Base-by-base conservation (phyloP, 176 grass and related monocot genomes). In the Bromus sterilis region DNA sequence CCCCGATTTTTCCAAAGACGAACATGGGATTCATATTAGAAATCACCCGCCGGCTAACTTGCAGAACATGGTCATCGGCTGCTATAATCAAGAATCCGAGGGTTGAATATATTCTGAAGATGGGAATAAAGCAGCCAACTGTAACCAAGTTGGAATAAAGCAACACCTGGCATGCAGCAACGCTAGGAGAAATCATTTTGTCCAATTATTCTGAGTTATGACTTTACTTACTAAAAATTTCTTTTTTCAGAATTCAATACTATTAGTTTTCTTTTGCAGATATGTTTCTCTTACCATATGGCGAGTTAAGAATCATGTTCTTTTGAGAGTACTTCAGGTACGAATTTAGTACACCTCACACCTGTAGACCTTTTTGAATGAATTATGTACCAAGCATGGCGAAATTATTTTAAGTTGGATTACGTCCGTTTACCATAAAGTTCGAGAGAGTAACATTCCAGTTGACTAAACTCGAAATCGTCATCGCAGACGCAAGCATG, bases 401-500 rank as follows among this genome's bases (percentile, higher is more conserved):
- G 9, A n/a, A 24, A 9, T 16, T 35, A 35, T 4, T 21, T 24
- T 11, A 11, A 65, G 7, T 9, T 66, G 3, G 63, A 34, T 66
- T 10, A 66, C 9, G 66, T n/a, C n/a, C 66, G 12, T 11, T 14
- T n/a, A n/a, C n/a, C n/a, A 23, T 8, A 25, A 7, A 69, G 37
- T 43, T 43, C 8, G 39, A 43, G 64, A 16, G 24, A 39, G 24
- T 21, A 31, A 1, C 43, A 12, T 46, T 14, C 48, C 48, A 18
- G 57, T 84, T 88, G 60, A 75, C 46, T 42, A 32, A 63, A 25
- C 4, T 5, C 7, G 16, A 7, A 21, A 58, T 20, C 66, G 67
- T 83, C 86, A 74, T 56, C 14, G 64, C 41, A 30, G 66, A 83
- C 66, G 56, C 31, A 78, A 53, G 53, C 80, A 56, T 34, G 41